Conservation (phyloP, 768 basidiomycete genomes). For the Suillus discolor region DNA sequence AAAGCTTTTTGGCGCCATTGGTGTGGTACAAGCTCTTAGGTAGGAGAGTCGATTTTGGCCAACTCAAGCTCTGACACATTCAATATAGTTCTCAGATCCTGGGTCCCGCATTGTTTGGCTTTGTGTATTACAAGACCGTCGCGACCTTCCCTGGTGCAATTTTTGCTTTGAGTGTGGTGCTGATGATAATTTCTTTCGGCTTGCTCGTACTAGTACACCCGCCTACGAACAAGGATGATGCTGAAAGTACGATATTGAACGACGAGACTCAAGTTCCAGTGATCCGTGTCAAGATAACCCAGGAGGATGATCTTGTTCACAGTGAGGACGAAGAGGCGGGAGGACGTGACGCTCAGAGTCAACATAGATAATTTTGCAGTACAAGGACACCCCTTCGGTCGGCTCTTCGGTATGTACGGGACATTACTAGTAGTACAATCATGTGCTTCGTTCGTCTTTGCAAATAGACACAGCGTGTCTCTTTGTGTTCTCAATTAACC, state of each 20-base stretch:
- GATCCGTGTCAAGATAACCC: not conserved
- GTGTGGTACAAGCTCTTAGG: constrained; percentile 73
- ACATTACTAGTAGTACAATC: not conserved
- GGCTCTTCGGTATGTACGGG: too few species aligned
- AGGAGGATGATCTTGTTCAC: constrained; percentile 8
- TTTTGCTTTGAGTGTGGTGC: constrained; percentile 56
- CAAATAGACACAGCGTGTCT: not conserved
- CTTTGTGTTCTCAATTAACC: not conserved
- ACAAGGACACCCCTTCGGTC: not conserved
- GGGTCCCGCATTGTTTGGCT: constrained; percentile 72
- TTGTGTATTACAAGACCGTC: constrained; percentile 73
- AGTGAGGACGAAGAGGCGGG: constrained; percentile 7
- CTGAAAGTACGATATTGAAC: not conserved
- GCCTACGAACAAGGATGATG: constrained; percentile 17
- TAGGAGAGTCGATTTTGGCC: constrained; percentile 27
- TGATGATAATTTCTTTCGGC: constrained; percentile 43
- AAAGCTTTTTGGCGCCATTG: constrained; percentile 77
- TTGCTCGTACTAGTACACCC: constrained; percentile 52
- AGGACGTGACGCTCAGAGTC: not conserved
- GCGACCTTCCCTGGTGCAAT: constrained; percentile 68
- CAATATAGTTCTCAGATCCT: constrained; percentile 60
- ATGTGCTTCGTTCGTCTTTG: not conserved
- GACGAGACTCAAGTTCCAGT: constrained; percentile 9
- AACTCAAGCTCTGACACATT: not conserved
- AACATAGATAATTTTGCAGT: not conserved